These are phyloP conservation scores for Tricharina praecox DNA, from an alignment of 495 filamentous ascomycete genomes.

Conservation along the genomic window DNA sequence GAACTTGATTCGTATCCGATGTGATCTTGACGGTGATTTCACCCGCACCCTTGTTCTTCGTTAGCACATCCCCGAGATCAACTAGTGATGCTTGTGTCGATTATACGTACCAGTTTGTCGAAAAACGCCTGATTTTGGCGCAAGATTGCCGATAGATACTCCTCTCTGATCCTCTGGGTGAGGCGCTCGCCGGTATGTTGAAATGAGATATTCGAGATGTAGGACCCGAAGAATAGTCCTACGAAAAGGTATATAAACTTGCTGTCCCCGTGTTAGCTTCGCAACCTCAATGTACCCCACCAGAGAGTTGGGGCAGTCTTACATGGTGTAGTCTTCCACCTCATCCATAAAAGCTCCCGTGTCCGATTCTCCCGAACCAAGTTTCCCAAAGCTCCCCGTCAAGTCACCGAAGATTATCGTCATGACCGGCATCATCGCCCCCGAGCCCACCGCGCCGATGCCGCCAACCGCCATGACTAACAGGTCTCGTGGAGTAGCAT, in stretches of 20 bases:
- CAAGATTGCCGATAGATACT: slow-evolving; percentile 28
- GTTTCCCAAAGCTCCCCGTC: neutral
- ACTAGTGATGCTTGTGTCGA: no score
- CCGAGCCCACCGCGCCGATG: neutral
- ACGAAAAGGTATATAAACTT: neutral
- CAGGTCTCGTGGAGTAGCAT: neutral
- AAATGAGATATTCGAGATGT: neutral
- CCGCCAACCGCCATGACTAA: neutral
- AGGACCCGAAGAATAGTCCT: neutral
- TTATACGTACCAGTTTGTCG: slow-evolving; percentile 27
- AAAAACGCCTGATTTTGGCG: slow-evolving; percentile 32
- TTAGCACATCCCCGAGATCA: no score
- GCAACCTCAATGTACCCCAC: neutral
- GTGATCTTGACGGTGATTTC: slow-evolving; percentile 30
- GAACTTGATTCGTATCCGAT: slow-evolving; percentile 29
- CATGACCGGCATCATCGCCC: neutral
- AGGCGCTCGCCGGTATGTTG: neutral
- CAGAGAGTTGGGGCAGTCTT: neutral
- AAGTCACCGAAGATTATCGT: neutral
- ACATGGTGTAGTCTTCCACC: neutral
- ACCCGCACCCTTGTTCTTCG: no score
- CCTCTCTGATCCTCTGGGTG: neutral
- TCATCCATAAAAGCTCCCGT: neutral
- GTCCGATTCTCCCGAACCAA: neutral
- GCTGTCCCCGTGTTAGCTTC: neutral